phyloP scores from a whole-genome alignment of 805 yeast genomes.

The Blastobotrys mokoenaii region DNA sequence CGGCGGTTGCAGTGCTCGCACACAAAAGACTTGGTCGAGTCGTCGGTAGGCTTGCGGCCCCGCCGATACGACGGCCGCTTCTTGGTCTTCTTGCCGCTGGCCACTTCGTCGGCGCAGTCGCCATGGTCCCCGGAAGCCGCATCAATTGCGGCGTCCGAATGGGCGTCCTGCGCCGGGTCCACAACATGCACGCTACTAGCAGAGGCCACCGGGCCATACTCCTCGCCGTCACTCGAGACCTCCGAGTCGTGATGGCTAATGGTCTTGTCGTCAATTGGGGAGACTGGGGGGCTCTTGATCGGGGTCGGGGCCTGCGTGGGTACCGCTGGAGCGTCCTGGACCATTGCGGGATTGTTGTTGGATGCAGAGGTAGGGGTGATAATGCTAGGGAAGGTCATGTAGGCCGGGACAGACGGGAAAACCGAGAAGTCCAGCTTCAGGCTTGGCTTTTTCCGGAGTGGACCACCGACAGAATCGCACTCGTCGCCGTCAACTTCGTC shows the following conservation, averaged over 20 bases:
- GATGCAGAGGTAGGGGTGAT: background rate
- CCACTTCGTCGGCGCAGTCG: background rate
- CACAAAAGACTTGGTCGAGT: constrained; percentile 5
- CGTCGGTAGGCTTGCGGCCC: constrained; percentile 7
- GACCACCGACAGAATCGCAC: background rate
- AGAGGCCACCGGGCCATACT: background rate
- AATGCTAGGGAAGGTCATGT: too few relatives aligned
- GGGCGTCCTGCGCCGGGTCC: too few relatives aligned
- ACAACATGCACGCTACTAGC: too few relatives aligned
- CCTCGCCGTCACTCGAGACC: background rate
- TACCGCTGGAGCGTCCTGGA: background rate
- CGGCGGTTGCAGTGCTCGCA: constrained; percentile 58
- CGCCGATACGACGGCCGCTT: constrained; percentile 2
- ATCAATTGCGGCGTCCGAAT: background rate
- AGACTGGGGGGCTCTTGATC: background rate
- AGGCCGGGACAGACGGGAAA: background rate
- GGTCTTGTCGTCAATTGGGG: background rate
- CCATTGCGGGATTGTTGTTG: background rate
- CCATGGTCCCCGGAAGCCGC: background rate
- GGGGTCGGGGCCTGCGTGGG: background rate
- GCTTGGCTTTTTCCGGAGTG: background rate
- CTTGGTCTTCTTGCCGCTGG: background rate
- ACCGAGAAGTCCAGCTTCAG: constrained; percentile 1
- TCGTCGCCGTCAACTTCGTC: too few relatives aligned
- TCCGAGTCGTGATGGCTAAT: background rate